phyloP scores from a whole-genome alignment of 2,329 filamentous ascomycete genomes.

The Ophiognomonia clavigignenti-juglandacearum region DNA sequence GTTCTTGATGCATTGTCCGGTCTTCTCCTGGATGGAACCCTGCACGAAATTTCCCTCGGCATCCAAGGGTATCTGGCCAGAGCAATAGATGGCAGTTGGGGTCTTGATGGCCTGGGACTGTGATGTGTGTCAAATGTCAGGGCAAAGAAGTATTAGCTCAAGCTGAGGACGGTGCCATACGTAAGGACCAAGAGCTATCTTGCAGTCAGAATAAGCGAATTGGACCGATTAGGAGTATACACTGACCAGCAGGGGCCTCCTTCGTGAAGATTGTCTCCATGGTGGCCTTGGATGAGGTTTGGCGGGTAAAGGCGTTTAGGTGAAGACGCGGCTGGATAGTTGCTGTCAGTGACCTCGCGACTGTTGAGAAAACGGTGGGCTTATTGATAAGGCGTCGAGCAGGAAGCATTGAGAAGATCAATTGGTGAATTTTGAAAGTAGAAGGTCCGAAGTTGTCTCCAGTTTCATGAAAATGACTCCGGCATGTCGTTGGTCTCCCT shows the following conservation, averaged over 20 bases:
- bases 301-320: slow-evolving; percentile 1
- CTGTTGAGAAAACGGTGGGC: not conserved
- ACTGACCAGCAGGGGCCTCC: slow-evolving; percentile 55
- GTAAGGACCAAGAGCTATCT: slow-evolving; percentile 57
- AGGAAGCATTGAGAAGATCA: slow-evolving; percentile 10
- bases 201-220: slow-evolving; percentile 8
- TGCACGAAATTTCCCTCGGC: slow-evolving; percentile 50
- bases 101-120: slow-evolving; percentile 66
- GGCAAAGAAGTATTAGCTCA: not conserved
- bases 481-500: not conserved
- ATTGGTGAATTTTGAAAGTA: not conserved
- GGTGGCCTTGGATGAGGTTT: slow-evolving; percentile 5
- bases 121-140: slow-evolving; percentile 6
- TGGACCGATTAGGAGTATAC: not conserved
- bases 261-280: slow-evolving; percentile 44
- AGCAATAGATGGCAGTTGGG: slow-evolving; percentile 60
- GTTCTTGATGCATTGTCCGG: slow-evolving; percentile 64
- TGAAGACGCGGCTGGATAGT: not conserved
- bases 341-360: slow-evolving; percentile 17
- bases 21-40: slow-evolving; percentile 60
- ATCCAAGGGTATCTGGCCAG: slow-evolving; percentile 65
- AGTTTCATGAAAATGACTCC: not conserved
- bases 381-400: slow-evolving; percentile 1
- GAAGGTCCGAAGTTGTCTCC: not conserved
- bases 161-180: slow-evolving; percentile 34